A percentile compares a stretch with the other conserved stretches of the same genome.
Evolutionary conservation across 2,329 filamentous ascomycete genomes (phyloP).

Genomic region (Microcyclosporella mali): DNA sequence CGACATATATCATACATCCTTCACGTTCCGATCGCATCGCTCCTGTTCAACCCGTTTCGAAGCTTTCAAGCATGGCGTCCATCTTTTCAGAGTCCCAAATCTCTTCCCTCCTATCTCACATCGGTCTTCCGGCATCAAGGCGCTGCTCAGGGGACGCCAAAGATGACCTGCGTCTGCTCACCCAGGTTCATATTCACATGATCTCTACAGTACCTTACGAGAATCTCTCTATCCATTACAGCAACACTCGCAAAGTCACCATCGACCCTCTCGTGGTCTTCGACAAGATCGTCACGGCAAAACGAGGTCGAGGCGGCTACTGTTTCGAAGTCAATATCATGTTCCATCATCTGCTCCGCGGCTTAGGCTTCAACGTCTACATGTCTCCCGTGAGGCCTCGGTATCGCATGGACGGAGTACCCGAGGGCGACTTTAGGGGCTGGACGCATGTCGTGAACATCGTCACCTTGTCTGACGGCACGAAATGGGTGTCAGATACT

Average conservation of each 20-base stretch:
- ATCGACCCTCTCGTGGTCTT: slow-evolving; percentile 46
- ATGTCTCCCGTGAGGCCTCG: slow-evolving; percentile 32
- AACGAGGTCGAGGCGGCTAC: slow-evolving; percentile 48
- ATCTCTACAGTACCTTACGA: slow-evolving; percentile 50
- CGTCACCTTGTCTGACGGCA: slow-evolving; percentile 41
- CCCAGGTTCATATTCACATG: slow-evolving; percentile 12
- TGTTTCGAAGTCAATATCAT: slow-evolving; percentile 55
- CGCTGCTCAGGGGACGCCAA: no score
- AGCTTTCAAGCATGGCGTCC: no score
- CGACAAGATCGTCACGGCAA: slow-evolving; percentile 43
- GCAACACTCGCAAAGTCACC: slow-evolving; percentile 40
- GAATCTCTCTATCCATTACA: slow-evolving; percentile 51
- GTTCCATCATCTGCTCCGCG: slow-evolving; percentile 45
- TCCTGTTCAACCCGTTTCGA: no score
- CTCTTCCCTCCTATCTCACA: no score
- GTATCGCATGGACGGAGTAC: slow-evolving; percentile 16
- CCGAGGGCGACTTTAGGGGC: slow-evolving; percentile 17
- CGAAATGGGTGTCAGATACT: slow-evolving; percentile 53
- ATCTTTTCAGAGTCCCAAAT: no score
- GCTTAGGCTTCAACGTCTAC: slow-evolving; percentile 44
- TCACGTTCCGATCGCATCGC: no score
- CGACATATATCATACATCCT: no score
- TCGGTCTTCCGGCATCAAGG: no score
- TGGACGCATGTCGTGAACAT: slow-evolving; percentile 38
- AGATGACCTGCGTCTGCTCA: slow-evolving; percentile 4